Evolutionary conservation across 2,329 filamentous ascomycete genomes (phyloP).

Genomic region (Cladosporium sp.): DNA sequence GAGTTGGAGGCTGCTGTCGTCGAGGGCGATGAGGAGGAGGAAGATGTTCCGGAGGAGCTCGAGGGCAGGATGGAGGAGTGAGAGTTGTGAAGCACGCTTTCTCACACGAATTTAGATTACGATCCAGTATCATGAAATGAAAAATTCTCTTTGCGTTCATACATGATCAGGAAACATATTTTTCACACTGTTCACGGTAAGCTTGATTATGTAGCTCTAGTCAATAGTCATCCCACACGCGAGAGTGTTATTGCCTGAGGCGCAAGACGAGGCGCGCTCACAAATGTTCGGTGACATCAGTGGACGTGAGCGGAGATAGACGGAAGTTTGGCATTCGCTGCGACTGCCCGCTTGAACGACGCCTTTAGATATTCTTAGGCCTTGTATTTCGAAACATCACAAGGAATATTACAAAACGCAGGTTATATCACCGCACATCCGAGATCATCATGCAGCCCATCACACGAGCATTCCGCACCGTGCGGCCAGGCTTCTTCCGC

Average conservation of each 20-base stretch:
- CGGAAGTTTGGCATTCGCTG: not conserved
- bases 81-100: not conserved
- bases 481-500: conserved; percentile 25
- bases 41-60: conserved; percentile 3
- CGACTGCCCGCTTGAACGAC: not conserved
- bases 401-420: no score
- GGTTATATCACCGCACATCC: not conserved
- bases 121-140: conserved; percentile 9
- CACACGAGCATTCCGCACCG: conserved; percentile 15
- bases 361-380: not conserved
- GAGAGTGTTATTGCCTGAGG: no score
- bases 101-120: conserved; percentile 11
- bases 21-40: conserved; percentile 9
- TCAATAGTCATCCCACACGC: no score
- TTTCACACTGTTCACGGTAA: no score
- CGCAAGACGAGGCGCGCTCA: no score
- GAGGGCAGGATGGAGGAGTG: conserved; percentile 9
- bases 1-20: conserved; percentile 7
- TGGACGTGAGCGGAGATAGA: not conserved
- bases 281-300: no score
- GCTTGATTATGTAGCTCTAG: no score
- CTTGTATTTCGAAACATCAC: no score
- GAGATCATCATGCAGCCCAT: conserved; percentile 19
- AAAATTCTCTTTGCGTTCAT: not conserved
- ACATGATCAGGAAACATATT: no score